These are phyloP conservation scores for Geotrichum fermentans DNA, from an alignment of 1,139 yeast species.

Conservation along the genomic window DNA sequence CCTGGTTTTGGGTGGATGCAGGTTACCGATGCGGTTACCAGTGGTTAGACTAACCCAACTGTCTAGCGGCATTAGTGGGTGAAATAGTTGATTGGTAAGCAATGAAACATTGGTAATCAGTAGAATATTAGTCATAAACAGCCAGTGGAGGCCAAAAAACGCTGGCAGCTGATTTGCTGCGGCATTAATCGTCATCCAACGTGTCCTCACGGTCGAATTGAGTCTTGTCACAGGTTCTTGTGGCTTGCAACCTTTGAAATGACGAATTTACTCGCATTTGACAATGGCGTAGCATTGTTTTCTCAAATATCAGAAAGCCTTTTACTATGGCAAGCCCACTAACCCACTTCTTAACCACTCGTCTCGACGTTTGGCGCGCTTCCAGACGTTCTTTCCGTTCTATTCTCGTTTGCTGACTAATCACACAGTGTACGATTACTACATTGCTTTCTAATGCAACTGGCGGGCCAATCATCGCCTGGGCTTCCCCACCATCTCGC, in stretches of 20 bases:
- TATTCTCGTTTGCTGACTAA: background rate
- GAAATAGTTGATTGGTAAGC: background rate
- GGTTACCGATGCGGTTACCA: background rate
- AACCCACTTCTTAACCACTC: background rate
- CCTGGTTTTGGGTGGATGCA: background rate
- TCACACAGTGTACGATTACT: background rate
- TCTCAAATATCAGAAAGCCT: background rate
- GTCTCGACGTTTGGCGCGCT: background rate
- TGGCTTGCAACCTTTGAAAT: background rate
- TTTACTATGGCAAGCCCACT: background rate
- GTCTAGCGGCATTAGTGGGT: no score
- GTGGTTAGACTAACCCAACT: background rate
- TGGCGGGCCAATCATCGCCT: background rate
- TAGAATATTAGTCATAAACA: conserved; percentile 12
- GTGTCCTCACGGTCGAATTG: no score
- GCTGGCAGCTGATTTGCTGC: background rate
- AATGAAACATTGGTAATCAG: conserved; percentile 9
- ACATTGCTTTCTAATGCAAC: background rate
- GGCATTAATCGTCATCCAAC: no score
- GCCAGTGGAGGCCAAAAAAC: background rate
- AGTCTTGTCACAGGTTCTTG: background rate
- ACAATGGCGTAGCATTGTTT: background rate
- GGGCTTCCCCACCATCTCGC: no score
- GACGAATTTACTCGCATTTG: background rate
- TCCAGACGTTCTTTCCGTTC: background rate